Evolutionary conservation across 495 filamentous ascomycete genomes (phyloP).

Genomic region (Talaromyces ruber): DNA sequence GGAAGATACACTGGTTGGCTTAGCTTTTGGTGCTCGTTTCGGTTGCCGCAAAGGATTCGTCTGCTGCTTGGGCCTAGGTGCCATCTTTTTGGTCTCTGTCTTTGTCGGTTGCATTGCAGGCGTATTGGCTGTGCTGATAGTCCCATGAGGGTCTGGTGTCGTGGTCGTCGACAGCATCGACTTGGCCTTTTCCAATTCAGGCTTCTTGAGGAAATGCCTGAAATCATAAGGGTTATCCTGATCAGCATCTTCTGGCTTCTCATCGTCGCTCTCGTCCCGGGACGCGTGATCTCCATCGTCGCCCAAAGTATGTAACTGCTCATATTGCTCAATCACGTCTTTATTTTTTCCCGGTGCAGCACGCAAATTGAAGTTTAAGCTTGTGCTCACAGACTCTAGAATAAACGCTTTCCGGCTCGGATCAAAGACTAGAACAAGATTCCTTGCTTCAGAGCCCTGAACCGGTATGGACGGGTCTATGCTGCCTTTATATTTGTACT

Average conservation of each 20-base stretch:
- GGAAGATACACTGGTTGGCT: slow-evolving; percentile 9
- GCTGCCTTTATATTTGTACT: slow-evolving; percentile 43
- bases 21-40: slow-evolving; percentile 13
- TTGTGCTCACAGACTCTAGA: slow-evolving; percentile 40
- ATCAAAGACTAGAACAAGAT: slow-evolving; percentile 46
- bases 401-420: slow-evolving; percentile 39
- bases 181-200: slow-evolving; percentile 26
- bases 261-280: slow-evolving; percentile 33
- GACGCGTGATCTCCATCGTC: slow-evolving; percentile 29
- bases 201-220: slow-evolving; percentile 46
- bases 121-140: slow-evolving; percentile 25
- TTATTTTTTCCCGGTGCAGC: slow-evolving; percentile 39
- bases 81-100: slow-evolving; percentile 17
- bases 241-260: slow-evolving; percentile 37
- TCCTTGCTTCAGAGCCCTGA: slow-evolving; percentile 22
- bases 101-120: slow-evolving; percentile 14
- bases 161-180: slow-evolving; percentile 22
- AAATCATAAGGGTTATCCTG: slow-evolving; percentile 50
- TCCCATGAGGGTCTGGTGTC: slow-evolving; percentile 28
- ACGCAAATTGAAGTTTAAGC: slow-evolving; percentile 50
- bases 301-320: slow-evolving; percentile 34
- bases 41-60: slow-evolving; percentile 29
- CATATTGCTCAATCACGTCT: slow-evolving; percentile 34
- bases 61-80: slow-evolving; percentile 22
- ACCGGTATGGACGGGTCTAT: slow-evolving; percentile 28